Conservation (phyloP, 2,329 filamentous ascomycete species). For the Fusarium sp. region DNA sequence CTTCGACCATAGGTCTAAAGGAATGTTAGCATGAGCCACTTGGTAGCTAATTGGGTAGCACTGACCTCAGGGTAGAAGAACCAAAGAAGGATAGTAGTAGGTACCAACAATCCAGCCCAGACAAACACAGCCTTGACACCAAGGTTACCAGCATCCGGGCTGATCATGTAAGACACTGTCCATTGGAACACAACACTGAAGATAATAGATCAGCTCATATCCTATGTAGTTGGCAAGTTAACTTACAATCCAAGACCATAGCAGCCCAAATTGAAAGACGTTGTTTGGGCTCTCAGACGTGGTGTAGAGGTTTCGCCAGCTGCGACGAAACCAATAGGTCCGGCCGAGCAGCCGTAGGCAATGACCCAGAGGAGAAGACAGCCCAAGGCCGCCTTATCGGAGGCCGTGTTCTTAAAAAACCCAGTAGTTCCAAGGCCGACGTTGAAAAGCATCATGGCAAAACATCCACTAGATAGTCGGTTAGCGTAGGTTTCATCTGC, state of each 20-base stretch:
- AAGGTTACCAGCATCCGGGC: conserved; percentile 1
- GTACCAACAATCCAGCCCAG: conserved; percentile 18
- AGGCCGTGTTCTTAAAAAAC: not conserved
- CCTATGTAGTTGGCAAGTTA: fast-evolving
- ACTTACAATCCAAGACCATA: conserved; percentile 2
- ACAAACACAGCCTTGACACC: conserved; percentile 26
- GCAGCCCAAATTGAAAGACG: conserved; percentile 1
- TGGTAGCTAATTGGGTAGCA: no score
- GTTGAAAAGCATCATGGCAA: not conserved
- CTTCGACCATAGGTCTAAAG: conserved; percentile 21
- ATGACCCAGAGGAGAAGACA: not conserved
- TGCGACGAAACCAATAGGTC: conserved; percentile 2
- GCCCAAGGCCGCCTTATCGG: not conserved
- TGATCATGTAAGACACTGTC: not conserved
- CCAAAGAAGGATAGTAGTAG: conserved; percentile 12
- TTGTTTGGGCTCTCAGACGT: not conserved
- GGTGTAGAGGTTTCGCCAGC: conserved; percentile 6
- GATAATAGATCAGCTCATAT: fast-evolving
- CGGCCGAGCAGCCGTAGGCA: not conserved
- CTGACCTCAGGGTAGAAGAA: not conserved
- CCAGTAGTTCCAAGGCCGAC: not conserved
- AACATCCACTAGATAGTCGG: not conserved
- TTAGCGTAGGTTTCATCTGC: not conserved
- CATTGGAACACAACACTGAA: not conserved
- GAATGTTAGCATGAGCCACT: not conserved